Evolutionary conservation across 2,329 filamentous ascomycete genomes (phyloP), one percentile per base, ranked within the genome.

Genomic region (Pyrenochaeta sp.): DNA sequence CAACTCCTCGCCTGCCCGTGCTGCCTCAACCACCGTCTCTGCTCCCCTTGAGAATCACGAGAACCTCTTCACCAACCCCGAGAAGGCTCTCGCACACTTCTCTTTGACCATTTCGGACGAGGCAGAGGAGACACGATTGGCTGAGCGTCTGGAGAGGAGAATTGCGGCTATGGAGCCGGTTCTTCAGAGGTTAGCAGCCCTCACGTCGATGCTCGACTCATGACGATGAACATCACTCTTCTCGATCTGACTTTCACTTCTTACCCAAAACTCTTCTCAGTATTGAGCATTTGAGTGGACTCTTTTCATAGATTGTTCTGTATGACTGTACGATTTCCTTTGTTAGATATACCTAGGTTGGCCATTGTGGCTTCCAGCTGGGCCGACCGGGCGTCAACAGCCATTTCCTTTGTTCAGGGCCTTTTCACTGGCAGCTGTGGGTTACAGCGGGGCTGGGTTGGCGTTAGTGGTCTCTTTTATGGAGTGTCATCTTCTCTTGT

Each of bases 31-130:
- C 76, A 83, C 86, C 45, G 10, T 47, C 51, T 28, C 55, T 56
- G 64, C 72, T 30, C 42, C 69, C 12, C 57, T 68, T 28, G 69
- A 76, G 30, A 65, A 75, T 39, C 60, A 71, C 55, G 72, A 75
- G 46, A 51, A 49, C 10, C 64, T 77, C 12, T 79, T 82, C 54
- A 79, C 91, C 58, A 80, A 84, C 59, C 73, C 85, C 1, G 88
- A 90, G 67, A 93, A 93, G 82, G 78, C 84, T 2, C 80, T 87
- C 47, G 80, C 85, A 13, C 83, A 85, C 48, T 87, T 86, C 67
- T 86, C 90, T 64, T 83, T 93, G n/a, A 80, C 91, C 30, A 84
- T 90, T 27, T 80, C 82, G 1, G 80, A 85, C 57, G 83, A 85
- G 52, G 83, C 67, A 36, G 65, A 68, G n/a, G 65, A 74, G 32